These are phyloP conservation scores for Raffaelea ambrosiae DNA, from an alignment of 2,329 filamentous ascomycete genomes.

Conservation along the genomic window DNA sequence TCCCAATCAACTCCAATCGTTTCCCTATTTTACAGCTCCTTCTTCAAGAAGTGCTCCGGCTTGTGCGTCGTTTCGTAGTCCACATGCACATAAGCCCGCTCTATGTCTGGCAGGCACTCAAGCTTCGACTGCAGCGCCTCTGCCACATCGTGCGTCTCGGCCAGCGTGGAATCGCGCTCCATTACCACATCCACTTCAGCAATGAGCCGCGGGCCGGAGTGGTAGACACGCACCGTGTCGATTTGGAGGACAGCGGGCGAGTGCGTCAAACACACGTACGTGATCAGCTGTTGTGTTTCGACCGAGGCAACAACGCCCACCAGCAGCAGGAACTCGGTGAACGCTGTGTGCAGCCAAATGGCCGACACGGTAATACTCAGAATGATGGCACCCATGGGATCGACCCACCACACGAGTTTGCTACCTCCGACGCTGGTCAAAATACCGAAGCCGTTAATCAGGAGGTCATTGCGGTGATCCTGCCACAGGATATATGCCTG, in stretches of 20 bases:
- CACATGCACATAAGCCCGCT: constrained; percentile 92
- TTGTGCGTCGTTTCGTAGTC: constrained; percentile 96
- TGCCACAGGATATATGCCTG: constrained; percentile 92
- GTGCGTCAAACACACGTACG: constrained; percentile 93
- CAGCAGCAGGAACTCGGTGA: constrained; percentile 80
- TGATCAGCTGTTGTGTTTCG: constrained; percentile 84
- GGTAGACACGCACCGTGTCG: constrained; percentile 91
- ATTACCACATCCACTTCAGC: constrained; percentile 97
- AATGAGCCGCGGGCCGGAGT: constrained; percentile 79
- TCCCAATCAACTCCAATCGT: neutral
- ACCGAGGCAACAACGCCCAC: constrained; percentile 84
- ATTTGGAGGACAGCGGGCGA: constrained; percentile 73
- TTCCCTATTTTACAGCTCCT: constrained; percentile 37
- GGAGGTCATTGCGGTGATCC: constrained; percentile 93
- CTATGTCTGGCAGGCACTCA: constrained; percentile 83
- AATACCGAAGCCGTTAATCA: constrained; percentile 91
- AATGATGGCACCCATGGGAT: constrained; percentile 82
- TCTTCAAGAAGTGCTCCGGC: constrained; percentile 66
- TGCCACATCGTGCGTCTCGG: constrained; percentile 82
- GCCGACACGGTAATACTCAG: constrained; percentile 69
- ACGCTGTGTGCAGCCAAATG: constrained; percentile 80
- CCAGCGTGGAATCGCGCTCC: constrained; percentile 63
- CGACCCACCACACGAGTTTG: constrained; percentile 89
- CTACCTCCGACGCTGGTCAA: constrained; percentile 84
- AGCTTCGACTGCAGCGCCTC: constrained; percentile 92